Base-by-base conservation (phyloP, 345 rosid species). In the Citrus unshiu region DNA sequence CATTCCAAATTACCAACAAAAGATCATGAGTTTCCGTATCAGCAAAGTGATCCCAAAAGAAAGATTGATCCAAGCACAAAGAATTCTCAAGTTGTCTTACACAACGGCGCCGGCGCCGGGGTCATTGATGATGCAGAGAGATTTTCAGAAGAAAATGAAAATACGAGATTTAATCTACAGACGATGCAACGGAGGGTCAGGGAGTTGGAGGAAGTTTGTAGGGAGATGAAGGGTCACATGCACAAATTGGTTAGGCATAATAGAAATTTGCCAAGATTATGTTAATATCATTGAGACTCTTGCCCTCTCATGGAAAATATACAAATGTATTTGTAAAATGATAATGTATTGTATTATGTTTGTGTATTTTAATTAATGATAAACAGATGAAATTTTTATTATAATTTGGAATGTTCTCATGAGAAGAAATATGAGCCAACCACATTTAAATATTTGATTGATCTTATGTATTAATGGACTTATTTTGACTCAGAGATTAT, bases 171-270 rank as follows among this genome's bases (percentile, higher is more conserved):
- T 10, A 86, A 84, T 77, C 51, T 88, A 39, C 78, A 81, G 70
- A 88, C 60, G 78, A 83, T 91, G 92, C 83, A 84, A 46, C 83
- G 84, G 87, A 88, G 87, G 68, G 90, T 85, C 62, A 72, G 76
- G 34, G 86, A 88, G 78, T 83, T 92, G 87, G 92, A 91, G 87
- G 85, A 85, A 49, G 84, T 78, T 24, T 89, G 91, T n/a, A 83
- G 73, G 80, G 88, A 86, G 35, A 91, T 87, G 88, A 89, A 86
- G 84, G 88, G 89, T 67, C 91, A 87, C 72, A 81, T 90, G 84
- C 81, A 90, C 49, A 86, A 76, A 69, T 70, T 88, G 85, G 90
- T 77, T 24, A 86, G 77, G 79, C 83, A 83, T 56, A 81, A 86
- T 25, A 80, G 73, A 70, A 56, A 68, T 75, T 82, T 92, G 81